Evolutionary conservation across 352 stramenopile species (phyloP).

Genomic region (Peronosclerospora sorghi): DNA sequence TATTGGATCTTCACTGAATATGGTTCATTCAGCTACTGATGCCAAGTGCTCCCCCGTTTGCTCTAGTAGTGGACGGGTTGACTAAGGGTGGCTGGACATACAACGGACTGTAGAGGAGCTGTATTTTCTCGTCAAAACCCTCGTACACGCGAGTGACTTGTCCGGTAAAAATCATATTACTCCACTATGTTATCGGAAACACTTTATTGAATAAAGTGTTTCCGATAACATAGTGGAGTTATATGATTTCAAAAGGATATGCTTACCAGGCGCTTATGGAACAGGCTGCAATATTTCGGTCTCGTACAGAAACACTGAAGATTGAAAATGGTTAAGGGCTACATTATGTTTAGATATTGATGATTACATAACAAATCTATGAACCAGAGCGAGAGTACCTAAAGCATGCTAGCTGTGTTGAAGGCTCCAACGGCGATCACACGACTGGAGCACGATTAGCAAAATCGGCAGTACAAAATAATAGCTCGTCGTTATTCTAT

Average conservation of each 20-base stretch:
- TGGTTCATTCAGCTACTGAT: slow-evolving; percentile 11
- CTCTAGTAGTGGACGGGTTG: slow-evolving; percentile 16
- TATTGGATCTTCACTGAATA: slow-evolving; percentile 11
- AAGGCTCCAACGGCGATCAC: slow-evolving; percentile 6
- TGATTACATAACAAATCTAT: slow-evolving; percentile 60
- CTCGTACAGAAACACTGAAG: slow-evolving; percentile 71
- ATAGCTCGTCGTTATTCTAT: slow-evolving; percentile 21
- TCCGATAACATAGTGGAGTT: slow-evolving; percentile 79
- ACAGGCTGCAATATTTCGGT: slow-evolving; percentile 61
- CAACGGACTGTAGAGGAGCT: slow-evolving; percentile 67
- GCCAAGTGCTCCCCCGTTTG: slow-evolving; percentile 8
- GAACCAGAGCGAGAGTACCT: slow-evolving; percentile 65
- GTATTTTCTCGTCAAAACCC: slow-evolving; percentile 72
- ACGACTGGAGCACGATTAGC: slow-evolving; percentile 13
- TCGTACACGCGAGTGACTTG: slow-evolving; percentile 83
- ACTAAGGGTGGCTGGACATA: slow-evolving; percentile 41
- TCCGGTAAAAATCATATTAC: slow-evolving; percentile 82
- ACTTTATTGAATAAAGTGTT: slow-evolving; percentile 86
- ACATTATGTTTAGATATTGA: slow-evolving; percentile 62
- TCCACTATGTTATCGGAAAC: slow-evolving; percentile 80
- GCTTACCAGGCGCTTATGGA: slow-evolving; percentile 77
- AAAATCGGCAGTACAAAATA: slow-evolving; percentile 11
- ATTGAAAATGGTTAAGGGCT: slow-evolving; percentile 79
- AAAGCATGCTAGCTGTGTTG: slow-evolving; percentile 23
- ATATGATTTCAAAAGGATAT: slow-evolving; percentile 87